Evolutionary conservation across 306 rosid species (phyloP).

Genomic region (Rosa multiflora): DNA sequence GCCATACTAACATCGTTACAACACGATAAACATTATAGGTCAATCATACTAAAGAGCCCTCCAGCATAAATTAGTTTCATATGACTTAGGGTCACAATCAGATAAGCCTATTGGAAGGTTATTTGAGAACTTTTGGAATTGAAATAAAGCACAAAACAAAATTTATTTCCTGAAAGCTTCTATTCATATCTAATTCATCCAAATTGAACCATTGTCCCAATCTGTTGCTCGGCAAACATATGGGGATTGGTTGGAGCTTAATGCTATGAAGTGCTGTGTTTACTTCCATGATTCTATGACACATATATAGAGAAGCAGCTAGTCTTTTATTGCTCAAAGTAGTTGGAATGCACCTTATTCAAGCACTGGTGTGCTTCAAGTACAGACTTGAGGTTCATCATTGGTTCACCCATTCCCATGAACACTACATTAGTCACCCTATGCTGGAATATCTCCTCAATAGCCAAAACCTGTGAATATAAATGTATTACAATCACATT

Average conservation of each 20-base stretch:
- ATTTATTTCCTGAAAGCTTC: background rate
- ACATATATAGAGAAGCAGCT: constrained; percentile 8
- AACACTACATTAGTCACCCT: constrained; percentile 95
- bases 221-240: background rate
- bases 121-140: background rate
- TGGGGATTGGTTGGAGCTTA: background rate
- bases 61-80: background rate
- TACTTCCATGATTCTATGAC: background rate
- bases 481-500: constrained; percentile 10
- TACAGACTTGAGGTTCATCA: constrained; percentile 86
- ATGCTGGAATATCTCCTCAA: constrained; percentile 83
- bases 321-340: background rate
- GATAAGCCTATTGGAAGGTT: background rate
- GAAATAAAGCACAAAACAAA: background rate
- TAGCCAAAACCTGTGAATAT: constrained; percentile 75
- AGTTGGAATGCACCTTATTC: constrained; percentile 65
- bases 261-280: background rate
- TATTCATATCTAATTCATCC: background rate
- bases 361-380: constrained; percentile 89
- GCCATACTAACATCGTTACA: background rate
- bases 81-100: background rate
- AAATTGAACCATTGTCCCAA: background rate
- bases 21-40: background rate
- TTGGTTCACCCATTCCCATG: constrained; percentile 99
- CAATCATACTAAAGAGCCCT: background rate